Evolutionary conservation across 2,329 filamentous ascomycete species (phyloP), one percentile per base, ranked within the genome.

Genomic region (Colletotrichum tanaceti): DNA sequence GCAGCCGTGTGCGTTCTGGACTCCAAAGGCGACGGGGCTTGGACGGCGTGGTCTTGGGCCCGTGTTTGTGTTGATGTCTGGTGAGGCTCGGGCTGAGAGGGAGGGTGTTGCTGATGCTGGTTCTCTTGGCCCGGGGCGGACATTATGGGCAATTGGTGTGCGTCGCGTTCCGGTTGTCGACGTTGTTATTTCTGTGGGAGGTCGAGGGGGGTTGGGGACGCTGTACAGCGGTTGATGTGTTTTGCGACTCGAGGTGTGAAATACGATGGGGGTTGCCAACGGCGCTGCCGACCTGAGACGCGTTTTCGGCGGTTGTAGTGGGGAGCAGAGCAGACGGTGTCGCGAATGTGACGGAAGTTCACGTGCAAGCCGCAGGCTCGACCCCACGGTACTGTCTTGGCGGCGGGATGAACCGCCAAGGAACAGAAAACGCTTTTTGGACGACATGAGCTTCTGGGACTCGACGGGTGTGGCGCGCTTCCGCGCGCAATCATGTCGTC

Each of bases 111-210:
- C 18, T 58, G 28, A 6, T 58, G n/a, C 18, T 20, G 24, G 24
- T 58, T 44, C 18, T 47, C n/a, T 58, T 58, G 55, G 20, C 35
- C 55, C 16, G 28, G 24, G n/a, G 55, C 55, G 41, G 43, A 38
- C 55, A 58, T 58, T 38, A 3, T 46, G 55, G n/a, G 28, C 11
- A n/a, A 46, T 22, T 11, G 9, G 43, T 46, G n/a, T 46, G 50
- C 10, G 10, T n/a, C 16, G 28, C n/a, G 16, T 18, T 20, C 49
- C 18, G 18, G 49, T 18, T n/a, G 28, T 20, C 5, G 18, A 35
- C 20, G 16, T 20, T 10, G 28, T n/a, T 24, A 16, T 18, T 18
- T 22, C 22, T 3, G 28, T 50, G 47, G 24, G 24, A n/a, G 18
- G 24, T 5, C 10, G 49, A 32, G 28, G 3, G 3, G 11, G 28